Base-by-base conservation (phyloP, 2,329 filamentous ascomycete species). In the Ceratocystis destructans region DNA sequence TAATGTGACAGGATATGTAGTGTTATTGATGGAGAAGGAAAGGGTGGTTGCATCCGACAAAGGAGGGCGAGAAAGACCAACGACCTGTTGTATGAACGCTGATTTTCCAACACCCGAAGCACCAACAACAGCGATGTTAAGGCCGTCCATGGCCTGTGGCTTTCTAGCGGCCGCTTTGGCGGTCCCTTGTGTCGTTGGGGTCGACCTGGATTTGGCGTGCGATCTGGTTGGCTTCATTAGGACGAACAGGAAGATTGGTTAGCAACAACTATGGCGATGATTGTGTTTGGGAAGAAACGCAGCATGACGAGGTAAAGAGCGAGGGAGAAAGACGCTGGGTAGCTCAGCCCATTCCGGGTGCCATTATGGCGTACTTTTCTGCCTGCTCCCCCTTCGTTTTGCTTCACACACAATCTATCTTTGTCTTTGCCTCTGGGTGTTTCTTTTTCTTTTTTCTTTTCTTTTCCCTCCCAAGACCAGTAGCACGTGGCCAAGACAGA, bases 101-200 rank as follows among this genome's bases (percentile, higher is more conserved):
- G 84, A 87, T 74, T 88, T 88, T 70, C 86, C 86, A 61, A 86
- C 85, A 68, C 84, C 84, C 70, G 80, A 78, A 73, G 83, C 81
- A 71, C 86, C 86, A 73, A 88, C 84, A 68, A 88, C 79, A 71
- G 83, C 84, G 70, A 88, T 84, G 72, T 84, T 86, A 72, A 85
- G 80, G 70, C 79, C 77, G 69, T 84, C 82, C 83, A 85, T 85
- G 37, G 46, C 28, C 22, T 20, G 53, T 59, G 3, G 25, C 7
- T 20, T 31, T 33, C 5, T 12, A n/a, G 12, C 17, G 53, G 53
- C 25, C 10, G 53, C 3, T 33, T 59, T 59, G 3, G 12, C 12
- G n/a, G 53, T 25, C 20, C 8, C 25, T 31, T 33, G 28, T 6
- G 53, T 33, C n/a, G 53, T 59, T 17, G 53, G 53, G 28, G 28